These are phyloP conservation scores for Perilla frutescens DNA, from an alignment of 257 asterid genomes.

Conservation along the genomic window DNA sequence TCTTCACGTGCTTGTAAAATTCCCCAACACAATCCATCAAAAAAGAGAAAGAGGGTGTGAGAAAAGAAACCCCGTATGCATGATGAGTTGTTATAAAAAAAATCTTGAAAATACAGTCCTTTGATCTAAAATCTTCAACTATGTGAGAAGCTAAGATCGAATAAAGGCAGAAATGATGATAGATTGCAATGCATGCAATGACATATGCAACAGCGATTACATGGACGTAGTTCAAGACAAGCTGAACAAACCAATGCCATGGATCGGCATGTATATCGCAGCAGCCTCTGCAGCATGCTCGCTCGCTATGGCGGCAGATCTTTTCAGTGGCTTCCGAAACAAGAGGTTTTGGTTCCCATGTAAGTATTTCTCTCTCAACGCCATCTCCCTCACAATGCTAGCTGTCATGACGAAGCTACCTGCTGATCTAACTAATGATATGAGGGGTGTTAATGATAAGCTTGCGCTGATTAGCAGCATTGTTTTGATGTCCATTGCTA, in stretches of 20 bases:
- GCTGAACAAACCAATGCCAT: constrained; percentile 29
- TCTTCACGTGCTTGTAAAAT: constrained; percentile 3
- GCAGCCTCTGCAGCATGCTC: constrained; percentile 40
- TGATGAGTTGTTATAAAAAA: neutral
- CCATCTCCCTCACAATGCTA: constrained; percentile 37
- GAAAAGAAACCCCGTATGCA: neutral
- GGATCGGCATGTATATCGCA: constrained; percentile 43
- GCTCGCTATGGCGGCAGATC: constrained; percentile 34
- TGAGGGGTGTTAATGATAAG: constrained; percentile 19
- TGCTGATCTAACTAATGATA: constrained; percentile 34
- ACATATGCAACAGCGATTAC: constrained; percentile 23
- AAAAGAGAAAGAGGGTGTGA: neutral
- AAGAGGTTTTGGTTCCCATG: constrained; percentile 46
- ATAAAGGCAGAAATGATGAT: too few species aligned
- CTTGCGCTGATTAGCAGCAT: constrained; percentile 36
- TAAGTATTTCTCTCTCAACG: constrained; percentile 41
- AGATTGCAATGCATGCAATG: constrained; percentile 22
- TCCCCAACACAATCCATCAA: neutral
- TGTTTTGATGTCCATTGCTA: constrained; percentile 28
- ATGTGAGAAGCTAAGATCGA: too few species aligned
- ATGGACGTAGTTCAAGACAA: constrained; percentile 17
- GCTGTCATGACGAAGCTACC: constrained; percentile 45
- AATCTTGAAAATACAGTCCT: neutral
- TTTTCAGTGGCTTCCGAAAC: constrained; percentile 26
- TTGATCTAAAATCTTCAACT: too few species aligned